phyloP scores from a whole-genome alignment of 1,284 basidiomycete species.

The Afroboletus lepidellus region DNA sequence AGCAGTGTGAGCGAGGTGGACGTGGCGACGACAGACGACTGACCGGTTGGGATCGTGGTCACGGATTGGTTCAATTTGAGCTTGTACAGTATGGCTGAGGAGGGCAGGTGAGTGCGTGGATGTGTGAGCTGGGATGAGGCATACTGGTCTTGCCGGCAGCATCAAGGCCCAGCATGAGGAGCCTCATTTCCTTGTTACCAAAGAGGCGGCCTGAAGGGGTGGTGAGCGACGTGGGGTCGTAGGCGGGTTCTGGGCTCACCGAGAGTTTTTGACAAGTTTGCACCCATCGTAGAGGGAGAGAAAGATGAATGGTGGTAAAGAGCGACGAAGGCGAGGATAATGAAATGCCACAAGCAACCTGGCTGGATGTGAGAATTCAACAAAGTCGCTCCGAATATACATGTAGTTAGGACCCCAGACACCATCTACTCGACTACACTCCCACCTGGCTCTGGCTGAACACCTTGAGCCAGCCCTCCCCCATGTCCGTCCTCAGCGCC shows the following conservation, averaged over 20 bases:
- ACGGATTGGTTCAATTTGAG: slow-evolving; percentile 99
- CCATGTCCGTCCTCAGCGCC: slow-evolving; percentile 79
- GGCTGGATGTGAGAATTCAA: slow-evolving; percentile 30
- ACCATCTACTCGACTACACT: slow-evolving; percentile 17
- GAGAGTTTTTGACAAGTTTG: slow-evolving; percentile 74
- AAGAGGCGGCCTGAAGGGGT: slow-evolving; percentile 78
- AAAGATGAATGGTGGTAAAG: slow-evolving; percentile 37
- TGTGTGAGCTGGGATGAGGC: slow-evolving; percentile 21
- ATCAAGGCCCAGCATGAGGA: slow-evolving; percentile 90
- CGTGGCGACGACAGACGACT: slow-evolving; percentile 30
- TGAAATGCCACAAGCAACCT: slow-evolving; percentile 24
- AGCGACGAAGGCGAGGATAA: slow-evolving; percentile 41
- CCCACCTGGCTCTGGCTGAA: slow-evolving; percentile 60
- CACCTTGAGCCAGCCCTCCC: slow-evolving; percentile 83
- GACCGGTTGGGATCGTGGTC: slow-evolving; percentile 97
- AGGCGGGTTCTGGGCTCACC: slow-evolving; percentile 39
- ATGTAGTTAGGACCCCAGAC: slow-evolving; percentile 29
- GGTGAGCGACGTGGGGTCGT: not conserved
- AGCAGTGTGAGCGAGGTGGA: slow-evolving; percentile 12
- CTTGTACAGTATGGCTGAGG: slow-evolving; percentile 95
- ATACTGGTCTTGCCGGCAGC: slow-evolving; percentile 96
- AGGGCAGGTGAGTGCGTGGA: slow-evolving; percentile 15
- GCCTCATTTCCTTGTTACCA: slow-evolving; percentile 99
- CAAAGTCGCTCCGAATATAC: slow-evolving; percentile 13
- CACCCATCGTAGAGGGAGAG: slow-evolving; percentile 52